Conservation (phyloP, 192 early-diverging fungal species). For the Blastocladiella britannica region DNA sequence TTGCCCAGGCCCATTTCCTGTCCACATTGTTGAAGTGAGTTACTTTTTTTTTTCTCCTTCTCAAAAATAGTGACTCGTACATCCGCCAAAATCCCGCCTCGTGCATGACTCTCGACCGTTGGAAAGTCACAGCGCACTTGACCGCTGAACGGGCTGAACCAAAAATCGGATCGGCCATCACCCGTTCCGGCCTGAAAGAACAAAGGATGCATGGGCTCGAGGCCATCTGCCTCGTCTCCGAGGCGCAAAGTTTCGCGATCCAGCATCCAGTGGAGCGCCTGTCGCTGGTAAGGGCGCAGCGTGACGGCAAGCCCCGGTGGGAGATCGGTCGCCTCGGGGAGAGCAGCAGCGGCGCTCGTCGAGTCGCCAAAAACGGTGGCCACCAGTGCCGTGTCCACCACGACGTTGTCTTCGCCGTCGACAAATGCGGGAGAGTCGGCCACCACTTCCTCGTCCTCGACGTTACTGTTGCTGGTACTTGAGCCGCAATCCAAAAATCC, state of each 20-base stretch:
- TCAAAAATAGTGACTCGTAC: neutral
- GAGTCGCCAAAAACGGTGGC: too few relatives aligned
- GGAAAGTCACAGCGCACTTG: conserved; percentile 24
- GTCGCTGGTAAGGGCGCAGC: neutral
- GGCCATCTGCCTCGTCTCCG: neutral
- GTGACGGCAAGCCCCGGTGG: too few relatives aligned
- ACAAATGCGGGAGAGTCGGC: too few relatives aligned
- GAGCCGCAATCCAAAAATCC: too few relatives aligned
- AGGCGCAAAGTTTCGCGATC: too few relatives aligned
- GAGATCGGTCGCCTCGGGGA: too few relatives aligned
- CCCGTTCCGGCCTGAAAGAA: neutral
- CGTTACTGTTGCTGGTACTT: too few relatives aligned
- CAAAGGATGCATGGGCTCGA: neutral
- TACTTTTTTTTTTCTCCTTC: neutral
- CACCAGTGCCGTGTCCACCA: too few relatives aligned
- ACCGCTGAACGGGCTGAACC: conserved; percentile 1
- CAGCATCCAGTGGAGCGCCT: neutral
- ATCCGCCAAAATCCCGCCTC: conserved; percentile 34
- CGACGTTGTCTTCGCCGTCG: too few relatives aligned
- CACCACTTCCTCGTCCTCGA: too few relatives aligned
- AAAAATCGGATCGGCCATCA: neutral
- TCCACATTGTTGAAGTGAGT: neutral
- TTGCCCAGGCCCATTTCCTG: conserved; percentile 33
- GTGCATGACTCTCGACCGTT: conserved; percentile 16
- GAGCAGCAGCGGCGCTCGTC: too few relatives aligned